Evolutionary conservation across 768 basidiomycete genomes (phyloP), one percentile per base, ranked within the genome.

Genomic region (Hericium rajendrae): DNA sequence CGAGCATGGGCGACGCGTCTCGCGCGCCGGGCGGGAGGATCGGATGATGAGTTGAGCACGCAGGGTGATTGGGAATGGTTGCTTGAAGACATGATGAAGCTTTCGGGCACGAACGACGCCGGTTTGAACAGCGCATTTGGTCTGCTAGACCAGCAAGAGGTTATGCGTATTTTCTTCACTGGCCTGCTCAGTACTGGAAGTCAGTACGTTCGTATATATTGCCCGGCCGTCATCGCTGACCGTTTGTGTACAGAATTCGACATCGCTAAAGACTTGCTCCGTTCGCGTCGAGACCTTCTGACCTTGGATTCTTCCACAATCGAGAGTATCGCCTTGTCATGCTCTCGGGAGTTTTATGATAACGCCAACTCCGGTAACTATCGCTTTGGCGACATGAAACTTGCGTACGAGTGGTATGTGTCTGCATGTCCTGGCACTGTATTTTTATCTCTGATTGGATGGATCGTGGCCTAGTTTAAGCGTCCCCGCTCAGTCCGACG

Each of bases 301-400:
- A 73, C 73, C 0, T 71, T 95, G 16, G 72, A 75, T 28, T 62
- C 74, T 24, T 68, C 73, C 22, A 70, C 71, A 4, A 70, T 89
- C 4, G 94, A 97, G 69, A 81, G 85, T 37, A 81, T 95, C 12
- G 93, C 91, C 62, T 72, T 99, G 18, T 69, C 82, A 1, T 84
- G 84, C 46, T 92, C 91, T 3, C 80, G 83, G 50, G 97, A 98
- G 72, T 84, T 97, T 60, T 99, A 98, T 70, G 93, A 97, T 67
- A 97, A 97, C 64, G 89, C 97, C 2, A 84, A 79, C 60, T 88
- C 85, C 0, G 97, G 93, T 5, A 99, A 97, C 65, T 86, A 93
- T 67, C 90, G 91, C 63, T 78, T 81, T 39, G 94, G 95, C 4
- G 92, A 95, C 53, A 97, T 99, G 94, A 95, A 93, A 69, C 75